These are phyloP conservation scores for Claviceps digitariae DNA, from an alignment of 2,329 filamentous ascomycete genomes.

Conservation along the genomic window DNA sequence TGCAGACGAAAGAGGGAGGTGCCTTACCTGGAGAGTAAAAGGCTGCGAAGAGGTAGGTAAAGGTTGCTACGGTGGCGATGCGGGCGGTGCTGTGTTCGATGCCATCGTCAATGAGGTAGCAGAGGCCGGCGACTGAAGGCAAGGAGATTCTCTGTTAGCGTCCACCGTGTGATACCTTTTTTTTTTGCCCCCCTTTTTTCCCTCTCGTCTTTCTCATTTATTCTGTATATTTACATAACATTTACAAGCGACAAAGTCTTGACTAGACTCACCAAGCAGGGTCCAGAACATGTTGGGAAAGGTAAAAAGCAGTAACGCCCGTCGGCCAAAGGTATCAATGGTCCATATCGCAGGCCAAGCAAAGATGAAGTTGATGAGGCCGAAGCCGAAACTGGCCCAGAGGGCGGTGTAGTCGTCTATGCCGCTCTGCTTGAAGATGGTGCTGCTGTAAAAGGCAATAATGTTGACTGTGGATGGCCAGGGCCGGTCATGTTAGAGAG, in stretches of 20 bases:
- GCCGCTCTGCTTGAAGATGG: conserved; percentile 22
- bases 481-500: not conserved
- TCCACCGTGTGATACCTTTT: not conserved
- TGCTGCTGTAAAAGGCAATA: conserved; percentile 13
- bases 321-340: conserved; percentile 14
- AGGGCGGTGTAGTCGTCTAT: conserved; percentile 16
- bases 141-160: not conserved
- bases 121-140: conserved; percentile 15
- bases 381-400: conserved; percentile 20
- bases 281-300: conserved; percentile 23
- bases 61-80: conserved; percentile 20
- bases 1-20: not conserved
- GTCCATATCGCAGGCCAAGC: conserved; percentile 20
- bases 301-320: conserved; percentile 15
- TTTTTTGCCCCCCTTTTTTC: not conserved
- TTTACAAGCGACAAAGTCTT: not conserved
- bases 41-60: conserved; percentile 24
- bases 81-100: conserved; percentile 8
- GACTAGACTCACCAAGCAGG: conserved; percentile 3
- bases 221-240: too few species aligned
- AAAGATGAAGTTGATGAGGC: conserved; percentile 13
- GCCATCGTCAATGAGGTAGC: conserved; percentile 12
- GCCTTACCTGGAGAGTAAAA: conserved; percentile 17
- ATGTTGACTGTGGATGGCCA: conserved; percentile 29
- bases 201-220: not conserved